phyloP scores from a whole-genome alignment of 2,329 filamentous ascomycete species.

The Claviceps africana region DNA sequence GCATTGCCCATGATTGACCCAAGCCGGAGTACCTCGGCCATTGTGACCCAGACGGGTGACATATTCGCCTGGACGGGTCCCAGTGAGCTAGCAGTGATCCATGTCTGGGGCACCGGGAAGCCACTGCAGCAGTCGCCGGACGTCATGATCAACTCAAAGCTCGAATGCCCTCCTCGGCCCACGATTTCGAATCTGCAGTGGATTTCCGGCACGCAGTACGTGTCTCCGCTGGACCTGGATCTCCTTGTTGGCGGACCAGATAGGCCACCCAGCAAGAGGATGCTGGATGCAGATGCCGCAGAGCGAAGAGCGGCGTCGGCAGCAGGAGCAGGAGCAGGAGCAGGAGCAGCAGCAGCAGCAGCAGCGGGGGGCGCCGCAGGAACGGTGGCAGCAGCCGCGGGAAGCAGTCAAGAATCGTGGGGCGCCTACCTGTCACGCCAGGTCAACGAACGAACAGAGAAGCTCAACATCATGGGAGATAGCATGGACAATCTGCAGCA shows the following conservation, averaged over 20 bases:
- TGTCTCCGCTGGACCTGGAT: conserved; percentile 78
- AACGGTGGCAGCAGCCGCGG: conserved; percentile 12
- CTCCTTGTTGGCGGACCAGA: conserved; percentile 79
- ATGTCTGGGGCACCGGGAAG: conserved; percentile 67
- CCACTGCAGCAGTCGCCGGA: conserved; percentile 51
- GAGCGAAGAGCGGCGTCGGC: conserved; percentile 47
- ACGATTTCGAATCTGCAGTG: conserved; percentile 94
- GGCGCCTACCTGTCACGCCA: conserved; percentile 74
- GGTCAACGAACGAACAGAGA: conserved; percentile 82
- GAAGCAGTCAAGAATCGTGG: conserved; percentile 43
- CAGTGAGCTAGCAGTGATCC: conserved; percentile 69
- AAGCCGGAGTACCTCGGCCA: conserved; percentile 52
- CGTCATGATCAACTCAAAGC: conserved; percentile 62
- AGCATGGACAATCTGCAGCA: conserved; percentile 71
- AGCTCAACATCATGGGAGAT: conserved; percentile 68
- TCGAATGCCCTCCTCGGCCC: conserved; percentile 62
- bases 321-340: conserved; percentile 27
- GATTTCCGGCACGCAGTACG: conserved; percentile 87
- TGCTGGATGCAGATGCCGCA: conserved; percentile 64
- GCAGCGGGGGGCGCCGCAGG: conserved; percentile 21
- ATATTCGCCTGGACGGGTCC: conserved; percentile 81
- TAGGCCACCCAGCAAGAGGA: conserved; percentile 75
- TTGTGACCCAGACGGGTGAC: conserved; percentile 65
- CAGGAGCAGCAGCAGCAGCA: conserved; percentile 23
- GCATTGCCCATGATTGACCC: conserved; percentile 59